Base-by-base conservation (phyloP, 2,329 filamentous ascomycete genomes). In the Fusarium sp. region DNA sequence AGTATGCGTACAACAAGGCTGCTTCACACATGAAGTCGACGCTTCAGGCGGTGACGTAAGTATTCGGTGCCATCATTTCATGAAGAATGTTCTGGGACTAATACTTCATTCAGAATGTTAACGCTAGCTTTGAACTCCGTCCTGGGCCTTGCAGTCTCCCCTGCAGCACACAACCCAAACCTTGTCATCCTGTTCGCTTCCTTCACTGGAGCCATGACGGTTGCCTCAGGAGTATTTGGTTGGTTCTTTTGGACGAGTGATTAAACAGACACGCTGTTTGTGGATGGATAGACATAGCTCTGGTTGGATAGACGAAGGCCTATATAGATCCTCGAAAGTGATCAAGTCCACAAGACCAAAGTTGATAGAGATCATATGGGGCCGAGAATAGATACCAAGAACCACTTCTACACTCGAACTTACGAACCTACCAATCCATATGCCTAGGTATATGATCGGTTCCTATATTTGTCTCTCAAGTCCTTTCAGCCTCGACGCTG, bases 1-100 rank as follows among this genome's bases (percentile, higher is more conserved):
- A 54, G 18, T 54, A 54, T 25, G 50, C 50, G n/a, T 54, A 54
- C 14, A 54, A 54, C 50, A 54, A 54, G 50, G 50, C 50, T 20
- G 50, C 50, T 13, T 54, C 50, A 6, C 50, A 54, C 4, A 54
- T 54, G 50, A 54, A 54, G 50, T 54, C 50, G 31, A 54, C 50
- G 1, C 50, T 54, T 25, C 50, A 54, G 16, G 50, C 50, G 5
- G 50, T 54, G 9, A 54, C 50, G 50, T 54, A 20, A 54, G 50
- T 54, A 23, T 14, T 36, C 8, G 9, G 0, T 29, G n/a, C 6
- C 44, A 7, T 27, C 3, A 11, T 16, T 16, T 6, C 40, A 49
- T 49, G 9, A 33, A 31, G 2, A 23, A 20, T 31, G 9, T 23
- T 29, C 29, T 13, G 16, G 16, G 8, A 6, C 50, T 54, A 34